A percentile compares a stretch with the other conserved stretches of the same genome.
Evolutionary conservation across 441 rosid species (phyloP).

Genomic region (Populus trichocarpa): DNA sequence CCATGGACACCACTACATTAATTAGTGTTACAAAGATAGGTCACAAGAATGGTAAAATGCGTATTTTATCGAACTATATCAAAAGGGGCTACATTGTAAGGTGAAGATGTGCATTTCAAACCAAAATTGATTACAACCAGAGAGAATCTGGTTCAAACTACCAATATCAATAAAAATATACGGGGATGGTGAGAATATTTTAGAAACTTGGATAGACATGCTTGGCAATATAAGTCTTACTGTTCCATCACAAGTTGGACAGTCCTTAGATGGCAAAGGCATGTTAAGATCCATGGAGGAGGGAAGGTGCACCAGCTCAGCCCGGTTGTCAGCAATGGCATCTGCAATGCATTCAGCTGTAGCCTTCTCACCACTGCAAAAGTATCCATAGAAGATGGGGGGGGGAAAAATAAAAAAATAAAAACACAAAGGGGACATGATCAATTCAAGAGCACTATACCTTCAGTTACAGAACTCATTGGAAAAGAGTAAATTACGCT

Average conservation of each 20-base stretch:
- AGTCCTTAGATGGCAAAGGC: constrained; percentile 81
- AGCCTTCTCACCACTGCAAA: constrained; percentile 84
- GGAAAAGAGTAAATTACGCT: background rate
- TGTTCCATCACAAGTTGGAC: constrained; percentile 90
- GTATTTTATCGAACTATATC: background rate
- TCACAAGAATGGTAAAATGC: background rate
- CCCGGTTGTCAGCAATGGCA: constrained; percentile 79
- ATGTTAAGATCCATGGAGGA: constrained; percentile 54
- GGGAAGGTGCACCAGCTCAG: constrained; percentile 81
- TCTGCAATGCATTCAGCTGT: constrained; percentile 79
- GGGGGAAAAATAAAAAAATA: too few relatives aligned
- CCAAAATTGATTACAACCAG: background rate
- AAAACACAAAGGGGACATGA: background rate
- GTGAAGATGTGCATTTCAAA: background rate
- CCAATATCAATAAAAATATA: background rate
- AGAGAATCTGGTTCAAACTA: background rate
- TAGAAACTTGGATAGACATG: constrained; percentile 3
- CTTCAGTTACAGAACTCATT: background rate
- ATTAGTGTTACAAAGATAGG: background rate
- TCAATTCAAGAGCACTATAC: background rate
- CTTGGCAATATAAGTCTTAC: constrained; percentile 38
- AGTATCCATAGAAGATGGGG: constrained; percentile 13
- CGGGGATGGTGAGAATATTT: constrained; percentile 2
- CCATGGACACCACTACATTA: background rate
- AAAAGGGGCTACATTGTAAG: background rate